Evolutionary conservation across 345 rosid species (phyloP).

Genomic region (Gossypium stocksii): DNA sequence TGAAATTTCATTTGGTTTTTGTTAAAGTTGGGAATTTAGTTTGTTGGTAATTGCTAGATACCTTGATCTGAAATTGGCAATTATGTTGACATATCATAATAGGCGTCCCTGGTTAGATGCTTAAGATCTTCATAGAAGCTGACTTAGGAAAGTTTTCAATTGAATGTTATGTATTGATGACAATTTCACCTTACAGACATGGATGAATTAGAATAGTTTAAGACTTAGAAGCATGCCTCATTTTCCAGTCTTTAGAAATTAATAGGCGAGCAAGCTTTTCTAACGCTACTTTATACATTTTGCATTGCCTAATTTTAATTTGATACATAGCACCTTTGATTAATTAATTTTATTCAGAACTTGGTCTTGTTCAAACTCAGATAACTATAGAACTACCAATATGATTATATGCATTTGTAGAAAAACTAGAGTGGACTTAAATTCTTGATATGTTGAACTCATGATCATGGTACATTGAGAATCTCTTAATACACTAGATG

Average conservation of each 20-base stretch:
- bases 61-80: not conserved
- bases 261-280: not conserved
- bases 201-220: not conserved
- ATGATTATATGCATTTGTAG: not conserved
- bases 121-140: not conserved
- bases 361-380: not conserved
- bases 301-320: not conserved
- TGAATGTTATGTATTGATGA: not conserved
- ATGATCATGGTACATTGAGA: not conserved
- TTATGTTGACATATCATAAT: not conserved
- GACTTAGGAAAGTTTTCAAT: not conserved
- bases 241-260: not conserved
- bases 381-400: not conserved
- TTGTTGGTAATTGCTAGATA: not conserved
- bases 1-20: not conserved
- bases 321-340: not conserved
- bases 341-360: not conserved
- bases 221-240: not conserved
- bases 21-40: not conserved
- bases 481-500: not conserved
- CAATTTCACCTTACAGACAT: not conserved
- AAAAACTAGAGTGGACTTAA: not conserved
- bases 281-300: not conserved
- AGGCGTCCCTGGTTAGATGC: not conserved
- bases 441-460: not conserved